Base-by-base conservation (phyloP, 805 yeast genomes). In the Torulaspora maleeae region DNA sequence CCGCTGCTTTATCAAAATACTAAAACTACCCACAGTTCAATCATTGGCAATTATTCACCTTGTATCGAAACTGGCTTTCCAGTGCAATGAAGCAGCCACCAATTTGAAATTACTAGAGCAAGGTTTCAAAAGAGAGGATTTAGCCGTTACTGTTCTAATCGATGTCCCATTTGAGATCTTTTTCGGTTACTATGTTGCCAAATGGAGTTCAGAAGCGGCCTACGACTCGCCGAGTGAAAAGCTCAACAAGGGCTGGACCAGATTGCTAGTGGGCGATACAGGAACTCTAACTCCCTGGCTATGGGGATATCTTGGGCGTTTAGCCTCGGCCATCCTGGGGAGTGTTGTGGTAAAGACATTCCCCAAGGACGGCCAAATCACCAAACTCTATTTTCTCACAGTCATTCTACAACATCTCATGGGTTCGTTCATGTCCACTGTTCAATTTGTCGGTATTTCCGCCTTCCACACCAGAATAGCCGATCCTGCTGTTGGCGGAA, bases 401-500 rank as follows among this genome's bases (percentile, higher is more conserved):
- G 86, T 93, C 32, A 83, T 91, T 12, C 55, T 82, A 9, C 95
- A 86, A 56, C 97, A 93, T 66, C 72, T 91, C 24, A 62, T 87
- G 28, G 86, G 95, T 13, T 85, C 95, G 8, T 90, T 93, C 66
- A 86, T 91, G 95, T 77, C 89, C 5, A 93, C 99, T 0, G 82
- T 93, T 45, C 98, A 91, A 66, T 91, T 93, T 69, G 98, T 93
- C 15, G 85, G 95, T 1, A 80, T 93, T 35, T 84, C 89, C 60
- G 95, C 98, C 0, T 93, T 93, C 73, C 97, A 91, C 67, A 91
- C 97, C 2, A 81, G 83, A 55, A 86, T 93, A 44, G 96, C 99
- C 1, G 99, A 93, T 62, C 98, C 99, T 0, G 68, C 81, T 15
- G 86, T 93, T 56, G 99, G 99, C 13, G 99, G 99, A 1, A 93